Base-by-base conservation (phyloP, 2,329 filamentous ascomycete genomes). In the Botryotinia narcissicola region DNA sequence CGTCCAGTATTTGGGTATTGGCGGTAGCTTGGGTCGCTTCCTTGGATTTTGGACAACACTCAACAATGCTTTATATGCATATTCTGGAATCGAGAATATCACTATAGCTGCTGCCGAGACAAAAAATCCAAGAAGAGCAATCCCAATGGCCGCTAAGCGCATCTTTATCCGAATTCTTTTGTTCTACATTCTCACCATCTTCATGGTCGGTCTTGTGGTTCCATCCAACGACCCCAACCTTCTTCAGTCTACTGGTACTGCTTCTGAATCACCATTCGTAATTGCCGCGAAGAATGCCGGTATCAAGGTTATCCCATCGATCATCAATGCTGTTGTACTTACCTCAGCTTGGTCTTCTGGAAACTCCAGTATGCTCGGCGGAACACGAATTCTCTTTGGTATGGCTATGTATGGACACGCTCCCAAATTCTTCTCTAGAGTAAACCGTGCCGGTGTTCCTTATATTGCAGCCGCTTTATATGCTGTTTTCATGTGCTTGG, bases 311-410 rank as follows among this genome's bases (percentile, higher is more conserved):
- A 87, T 94, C 7, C 90, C 91, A 0, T 89, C 89, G 9, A 87
- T 95, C 72, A 90, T 95, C 82, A 95, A 95, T 80, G 92, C 91
- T 51, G 85, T 94, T 40, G 90, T 95, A 77, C 86, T 94, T 76
- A 92, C 90, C 0, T 92, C 90, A 0, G 91, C 90, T 0, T 91
- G 89, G 82, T 93, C 91, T 0, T 86, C 91, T 0, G 89, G 88
- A 0, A 94, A 94, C 77, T 89, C 91, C 76, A 88, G 87, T 78
- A 83, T 94, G 48, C 83, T 86, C 59, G 84, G 87, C 1, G 89
- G 88, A 42, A 89, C 88, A 0, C 85, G 89, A 64, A 87, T 89
- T 48, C 82, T 91, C 7, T 88, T 89, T 75, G 87, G 86, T 6
- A 82, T 91, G 71, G 89, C 89, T 32, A 85, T 37, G 85, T 86